Evolutionary conservation across 2,329 filamentous ascomycete species (phyloP), one percentile per base, ranked within the genome.

Genomic region (Fusarium illudens): DNA sequence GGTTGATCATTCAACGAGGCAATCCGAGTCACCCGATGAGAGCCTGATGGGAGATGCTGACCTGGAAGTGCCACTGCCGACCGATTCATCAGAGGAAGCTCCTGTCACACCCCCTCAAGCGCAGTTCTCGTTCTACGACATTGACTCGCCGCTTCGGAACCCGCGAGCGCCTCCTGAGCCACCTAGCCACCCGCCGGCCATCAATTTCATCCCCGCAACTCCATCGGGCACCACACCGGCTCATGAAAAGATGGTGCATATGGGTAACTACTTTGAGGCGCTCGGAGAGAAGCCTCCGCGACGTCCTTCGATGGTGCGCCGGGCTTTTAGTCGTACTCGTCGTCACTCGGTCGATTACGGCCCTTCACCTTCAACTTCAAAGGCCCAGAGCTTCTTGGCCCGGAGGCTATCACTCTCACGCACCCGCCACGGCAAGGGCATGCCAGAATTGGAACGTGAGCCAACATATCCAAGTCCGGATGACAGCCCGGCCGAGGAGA

Each of bases 141-240:
- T 88, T 20, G 87, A 90, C 70, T 90, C 87, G 13, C 88, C 88
- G 8, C 79, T 90, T 32, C 81, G 87, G 57, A 90, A 90, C 67
- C 88, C 88, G 13, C 84, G 87, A 48, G 81, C 80, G n/a, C 86
- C 87, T 6, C 87, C 87, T 19, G 79, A 83, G 64, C 86, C 84
- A 7, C 85, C 85, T 13, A 68, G 63, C 8, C 70, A 78, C 29
- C 80, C 78, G 3, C 79, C 79, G 4, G 74, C 75, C n/a, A 77
- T 90, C 69, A 84, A 87, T 58, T 87, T 90, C 62, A 90, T 88
- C 32, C 87, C 87, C 1, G 87, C 88, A 25, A 90, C 87, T 0
- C 87, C 88, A 4, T 89, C 87, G 2, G 87, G 85, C 2, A 72
- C 85, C 42, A 89, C 87, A 2, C 87, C 88, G 10, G 79, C 83